Base-by-base conservation (phyloP, 2,329 filamentous ascomycete species). In the Emmonsiellopsis sp. region DNA sequence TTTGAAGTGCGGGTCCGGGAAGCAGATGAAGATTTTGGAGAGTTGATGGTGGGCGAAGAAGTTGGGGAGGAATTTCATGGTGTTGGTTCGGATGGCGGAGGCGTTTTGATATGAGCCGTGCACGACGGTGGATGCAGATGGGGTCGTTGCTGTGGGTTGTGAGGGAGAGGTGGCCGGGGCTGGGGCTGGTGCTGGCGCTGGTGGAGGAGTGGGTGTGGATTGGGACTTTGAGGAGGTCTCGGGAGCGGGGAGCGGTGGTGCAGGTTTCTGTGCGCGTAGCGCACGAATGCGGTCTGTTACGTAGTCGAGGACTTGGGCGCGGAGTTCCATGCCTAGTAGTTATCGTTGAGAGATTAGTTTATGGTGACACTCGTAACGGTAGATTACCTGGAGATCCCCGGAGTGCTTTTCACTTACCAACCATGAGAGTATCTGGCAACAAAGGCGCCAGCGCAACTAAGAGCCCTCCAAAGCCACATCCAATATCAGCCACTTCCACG, bases 61-160 rank as follows among this genome's bases (percentile, higher is more conserved):
- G 67, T 98, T 97, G 57, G 94, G 92, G n/a, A 98, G 77, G 71
- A 97, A 98, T 70, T 98, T 98, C 93, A 98, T 98, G 5, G 89
- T 89, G 74, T 98, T 98, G 60, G 89, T 88, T 57, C 93, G 85
- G 47, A 98, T 76, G 66, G 89, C 94, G 35, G 87, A 84, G 52
- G 92, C 85, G 69, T 98, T 98, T 66, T 94, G 86, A 69, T 89
- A 97, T 46, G 75, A 35, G 26, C 32, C 34, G 10, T 34, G 32
- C 7, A 41, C 30, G 31, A 20, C 7, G 9, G 44, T 8, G 8
- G 11, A 11, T 31, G 51, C 20, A 20, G 44, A 30, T 5, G 51
- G 35, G 15, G 51, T 11, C 31, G 46, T 31, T 5, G 50, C 42
- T 41, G 35, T 38, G 32, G 51, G 34, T 8, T 51, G 31, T 15